Conservation (phyloP, 192 early-diverging fungal species). For the Entomortierella parvispora region DNA sequence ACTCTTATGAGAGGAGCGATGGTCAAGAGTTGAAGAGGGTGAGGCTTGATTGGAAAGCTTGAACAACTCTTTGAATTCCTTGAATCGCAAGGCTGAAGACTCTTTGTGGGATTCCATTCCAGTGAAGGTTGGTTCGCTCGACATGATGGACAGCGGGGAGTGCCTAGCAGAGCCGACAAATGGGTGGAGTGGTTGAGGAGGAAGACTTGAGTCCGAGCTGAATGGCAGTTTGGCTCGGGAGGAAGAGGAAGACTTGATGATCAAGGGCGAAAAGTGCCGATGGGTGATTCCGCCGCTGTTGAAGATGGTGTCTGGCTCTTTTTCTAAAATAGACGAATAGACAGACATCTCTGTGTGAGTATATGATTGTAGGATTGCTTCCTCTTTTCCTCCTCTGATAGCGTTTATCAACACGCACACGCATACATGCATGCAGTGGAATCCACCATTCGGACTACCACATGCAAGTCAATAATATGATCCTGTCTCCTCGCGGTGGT, state of each 20-base stretch:
- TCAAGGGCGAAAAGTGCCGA: neutral
- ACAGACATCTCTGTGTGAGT: no score
- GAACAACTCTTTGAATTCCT: slow-evolving; percentile 23
- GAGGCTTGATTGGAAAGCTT: slow-evolving; percentile 18
- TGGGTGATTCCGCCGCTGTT: slow-evolving; percentile 33
- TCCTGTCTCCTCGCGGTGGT: neutral
- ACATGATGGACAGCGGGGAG: neutral
- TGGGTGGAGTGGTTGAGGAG: slow-evolving; percentile 24
- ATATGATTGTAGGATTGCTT: no score
- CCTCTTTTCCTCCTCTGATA: no score
- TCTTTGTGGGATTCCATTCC: slow-evolving; percentile 22
- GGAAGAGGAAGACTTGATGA: neutral
- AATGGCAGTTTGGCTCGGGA: neutral
- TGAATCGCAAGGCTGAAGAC: slow-evolving; percentile 23
- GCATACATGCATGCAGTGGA: no score
- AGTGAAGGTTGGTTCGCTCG: neutral
- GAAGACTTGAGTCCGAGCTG: slow-evolving; percentile 6
- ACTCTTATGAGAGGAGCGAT: no score
- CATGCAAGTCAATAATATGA: no score
- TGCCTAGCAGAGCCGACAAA: neutral
- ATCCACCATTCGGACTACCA: no score
- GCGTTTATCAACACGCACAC: no score
- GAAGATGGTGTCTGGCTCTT: neutral
- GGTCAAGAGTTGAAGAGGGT: neutral
- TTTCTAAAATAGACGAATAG: slow-evolving; percentile 8